phyloP scores from a whole-genome alignment of 2,329 filamentous ascomycete species.

The Hypoxylon sp. region DNA sequence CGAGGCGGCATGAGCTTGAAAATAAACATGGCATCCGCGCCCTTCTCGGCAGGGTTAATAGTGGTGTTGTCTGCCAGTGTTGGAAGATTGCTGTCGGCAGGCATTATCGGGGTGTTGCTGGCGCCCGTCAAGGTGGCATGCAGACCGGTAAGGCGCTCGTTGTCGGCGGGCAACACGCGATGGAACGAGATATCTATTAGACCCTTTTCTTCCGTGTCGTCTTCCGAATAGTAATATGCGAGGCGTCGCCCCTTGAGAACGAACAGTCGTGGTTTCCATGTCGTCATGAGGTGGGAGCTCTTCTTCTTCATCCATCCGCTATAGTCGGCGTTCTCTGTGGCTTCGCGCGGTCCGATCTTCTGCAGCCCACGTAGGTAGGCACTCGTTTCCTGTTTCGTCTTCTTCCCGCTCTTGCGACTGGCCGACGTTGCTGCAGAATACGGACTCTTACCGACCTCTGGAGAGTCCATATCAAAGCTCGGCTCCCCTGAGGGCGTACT shows the following conservation, averaged over 20 bases:
- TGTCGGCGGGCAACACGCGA: conserved; percentile 92
- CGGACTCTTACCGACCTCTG: conserved; percentile 67
- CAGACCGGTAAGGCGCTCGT: conserved; percentile 86
- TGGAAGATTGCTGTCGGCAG: conserved; percentile 55
- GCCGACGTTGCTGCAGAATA: conserved; percentile 57
- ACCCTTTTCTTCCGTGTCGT: conserved; percentile 90
- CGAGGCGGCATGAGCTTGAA: conserved; percentile 97
- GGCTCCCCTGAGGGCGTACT: conserved; percentile 69
- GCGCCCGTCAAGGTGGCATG: conserved; percentile 92
- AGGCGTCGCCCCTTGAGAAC: conserved; percentile 89
- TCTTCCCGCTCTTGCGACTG: conserved; percentile 58
- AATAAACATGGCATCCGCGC: conserved; percentile 85
- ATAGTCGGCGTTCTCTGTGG: conserved; percentile 87
- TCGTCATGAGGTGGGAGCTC: conserved; percentile 93
- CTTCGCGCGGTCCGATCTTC: conserved; percentile 81
- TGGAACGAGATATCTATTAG: conserved; percentile 98
- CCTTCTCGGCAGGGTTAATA: conserved; percentile 50
- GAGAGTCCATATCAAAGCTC: conserved; percentile 82
- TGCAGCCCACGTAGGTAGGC: conserved; percentile 88
- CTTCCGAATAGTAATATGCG: conserved; percentile 95
- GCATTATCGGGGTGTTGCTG: conserved; percentile 69
- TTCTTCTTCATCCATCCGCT: conserved; percentile 99
- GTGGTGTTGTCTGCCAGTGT: conserved; percentile 55
- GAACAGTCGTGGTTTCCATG: conserved; percentile 97
- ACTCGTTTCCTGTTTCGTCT: conserved; percentile 95